Base-by-base conservation (phyloP, 345 rosid species). In the Viola odorata region DNA sequence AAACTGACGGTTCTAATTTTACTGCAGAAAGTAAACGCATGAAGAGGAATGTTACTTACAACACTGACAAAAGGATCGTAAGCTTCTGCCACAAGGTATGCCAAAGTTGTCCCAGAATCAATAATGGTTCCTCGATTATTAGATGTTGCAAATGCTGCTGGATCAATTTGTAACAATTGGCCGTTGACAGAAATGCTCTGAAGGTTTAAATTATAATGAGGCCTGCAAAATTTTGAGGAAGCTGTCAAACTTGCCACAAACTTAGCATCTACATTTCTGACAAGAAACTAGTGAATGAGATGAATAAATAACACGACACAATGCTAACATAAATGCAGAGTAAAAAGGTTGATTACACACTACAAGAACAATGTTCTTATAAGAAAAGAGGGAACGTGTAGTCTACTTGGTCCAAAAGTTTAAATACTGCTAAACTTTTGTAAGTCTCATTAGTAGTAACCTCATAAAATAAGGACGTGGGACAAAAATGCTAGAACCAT, bases 61-160 rank as follows among this genome's bases (percentile, higher is more conserved):
- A 95, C 86, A 59, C 62, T 72, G 55, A 88, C 75, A 41, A 94
- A 77, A 53, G 92, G 84, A 71, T 70, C 64, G 60, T 80, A 91
- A 38, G 92, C 96, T 69, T 73, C 83, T 53, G 81, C 92, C 12
- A 88, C 83, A 45, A 94, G 91, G 84, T 94, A 94, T 0, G 92
- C 89, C 73, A 94, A 73, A 49, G 99, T 91, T 61, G 99, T 94
- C 50, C 99, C 99, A n/a, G 96, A 82, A 66, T 94, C 99, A 36
- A 94, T 63, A 64, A 94, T 94, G 36, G 99, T 91, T 78, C 99
- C 99, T 68, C 68, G 80, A 58, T 71, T 81, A 66, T 52, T 79
- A 61, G 95, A 80, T 37, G 99, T 80, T 53, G 88, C 72, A 69
- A 91, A 94, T 17, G 79, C 91, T 0, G 97, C 79, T 0, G 87